phyloP scores from a whole-genome alignment of 306 rosid species.

The Castanopsis chinensis region DNA sequence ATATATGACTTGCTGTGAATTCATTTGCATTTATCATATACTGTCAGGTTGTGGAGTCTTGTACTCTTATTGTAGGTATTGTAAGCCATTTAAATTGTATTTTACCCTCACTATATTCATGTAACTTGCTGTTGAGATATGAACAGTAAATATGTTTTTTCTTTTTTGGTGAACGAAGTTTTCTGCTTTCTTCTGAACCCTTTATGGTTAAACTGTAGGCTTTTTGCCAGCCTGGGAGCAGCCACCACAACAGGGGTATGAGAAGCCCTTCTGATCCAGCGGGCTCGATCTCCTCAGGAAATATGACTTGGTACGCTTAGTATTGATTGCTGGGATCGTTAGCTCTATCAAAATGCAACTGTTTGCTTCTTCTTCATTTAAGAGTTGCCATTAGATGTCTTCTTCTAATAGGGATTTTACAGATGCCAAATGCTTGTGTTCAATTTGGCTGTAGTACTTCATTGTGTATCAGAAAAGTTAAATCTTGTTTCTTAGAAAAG shows the following conservation, averaged over 20 bases:
- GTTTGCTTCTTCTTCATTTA: conserved; percentile 3
- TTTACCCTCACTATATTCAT: background rate
- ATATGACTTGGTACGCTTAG: conserved; percentile 40
- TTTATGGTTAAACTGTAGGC: conserved; percentile 43
- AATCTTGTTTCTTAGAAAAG: background rate
- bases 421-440: conserved; percentile 15
- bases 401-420: conserved; percentile 28
- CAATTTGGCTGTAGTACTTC: background rate
- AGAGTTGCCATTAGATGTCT: conserved; percentile 24
- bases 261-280: conserved; percentile 61
- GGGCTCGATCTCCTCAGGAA: conserved; percentile 24
- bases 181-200: background rate
- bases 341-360: conserved; percentile 25
- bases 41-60: background rate
- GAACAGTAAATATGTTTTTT: background rate
- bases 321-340: conserved; percentile 26
- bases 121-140: background rate
- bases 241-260: conserved; percentile 74
- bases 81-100: background rate
- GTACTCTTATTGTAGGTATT: background rate
- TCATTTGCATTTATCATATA: background rate
- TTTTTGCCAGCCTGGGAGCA: conserved; percentile 79
- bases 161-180: background rate
- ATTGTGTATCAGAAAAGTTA: background rate
- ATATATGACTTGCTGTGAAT: background rate